Evolutionary conservation across 1,139 yeast genomes (phyloP), one percentile per base, ranked within the genome.

Genomic region (Candida sp.): DNA sequence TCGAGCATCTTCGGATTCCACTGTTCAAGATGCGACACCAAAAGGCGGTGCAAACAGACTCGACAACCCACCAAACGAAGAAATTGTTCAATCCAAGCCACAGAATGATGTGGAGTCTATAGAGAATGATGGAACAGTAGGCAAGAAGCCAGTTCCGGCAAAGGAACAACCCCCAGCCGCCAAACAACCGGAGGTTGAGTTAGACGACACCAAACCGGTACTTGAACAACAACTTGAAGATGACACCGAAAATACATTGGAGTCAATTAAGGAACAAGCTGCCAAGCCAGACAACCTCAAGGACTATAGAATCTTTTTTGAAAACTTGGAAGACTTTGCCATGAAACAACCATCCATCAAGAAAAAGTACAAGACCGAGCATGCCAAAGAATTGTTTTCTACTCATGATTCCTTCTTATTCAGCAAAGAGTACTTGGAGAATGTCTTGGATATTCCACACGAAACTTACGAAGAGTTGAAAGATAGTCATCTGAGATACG

Each of bases 401-500:
- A 52, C 51, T 31, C 63, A 63, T 42, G 62, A 56, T 11, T 58
- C 60, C n/a, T 68, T 72, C 49, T 55, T 73, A 6, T 72, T 76
- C 53, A 65, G 70, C 40, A 76, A 75, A 54, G 71, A 69, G 25
- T 74, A 73, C 53, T 66, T 77, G 49, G 77, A 73, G 53, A 65
- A 66, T 52, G 71, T 77, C 4, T 65, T 77, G 54, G 77, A 75
- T 51, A 63, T 77, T 26, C 66, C 78, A 3, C 69, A 68, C 2
- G 56, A 57, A 1, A 70, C 78, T 2, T 58, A 63, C 42, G 54
- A 62, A 2, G 68, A 67, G 44, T 63, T 77, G 56, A 70, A 69
- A 53, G 58, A 59, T 9, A 68, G 75, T 4, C 81, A 77, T 57
- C 46, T 54, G 4, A 57, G 65, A 37, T 75, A 70, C 52, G 67